Conservation (phyloP, 148 eudicot genomes). For the Hydrangea macrophylla region DNA sequence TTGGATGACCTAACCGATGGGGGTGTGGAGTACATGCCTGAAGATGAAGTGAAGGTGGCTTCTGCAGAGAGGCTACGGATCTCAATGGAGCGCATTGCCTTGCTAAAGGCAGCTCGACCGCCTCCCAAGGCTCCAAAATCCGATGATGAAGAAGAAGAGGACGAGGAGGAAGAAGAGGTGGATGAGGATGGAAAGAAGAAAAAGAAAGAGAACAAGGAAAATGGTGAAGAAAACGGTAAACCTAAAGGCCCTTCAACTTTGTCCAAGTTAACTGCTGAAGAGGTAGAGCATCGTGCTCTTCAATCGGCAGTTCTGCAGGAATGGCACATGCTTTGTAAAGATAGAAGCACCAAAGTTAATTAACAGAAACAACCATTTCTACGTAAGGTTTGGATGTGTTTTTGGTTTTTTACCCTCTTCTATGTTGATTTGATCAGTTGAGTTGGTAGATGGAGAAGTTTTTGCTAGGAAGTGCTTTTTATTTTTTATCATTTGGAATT, state of each 20-base stretch:
- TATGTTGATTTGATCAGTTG: not conserved
- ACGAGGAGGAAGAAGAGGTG: slow-evolving; percentile 20
- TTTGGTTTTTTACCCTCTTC: not conserved
- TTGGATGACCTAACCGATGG: slow-evolving; percentile 94
- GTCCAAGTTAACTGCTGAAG: slow-evolving; percentile 73
- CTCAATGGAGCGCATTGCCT: slow-evolving; percentile 88
- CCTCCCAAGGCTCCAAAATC: slow-evolving; percentile 49
- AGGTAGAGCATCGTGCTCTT: slow-evolving; percentile 91
- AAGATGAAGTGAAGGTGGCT: slow-evolving; percentile 86
- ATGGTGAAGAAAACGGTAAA: slow-evolving; percentile 37
- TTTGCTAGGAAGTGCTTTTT: too few species aligned
- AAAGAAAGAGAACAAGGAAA: slow-evolving; percentile 31
- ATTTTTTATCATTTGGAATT: not conserved
- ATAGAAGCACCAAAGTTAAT: slow-evolving; percentile 63
- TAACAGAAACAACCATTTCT: slow-evolving; percentile 14
- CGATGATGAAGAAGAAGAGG: slow-evolving; percentile 45
- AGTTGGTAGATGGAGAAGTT: too few species aligned
- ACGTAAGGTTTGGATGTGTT: slow-evolving; percentile 1
- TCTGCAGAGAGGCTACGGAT: slow-evolving; percentile 75
- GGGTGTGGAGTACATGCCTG: slow-evolving; percentile 90
- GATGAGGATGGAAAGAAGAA: slow-evolving; percentile 28
- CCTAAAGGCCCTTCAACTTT: slow-evolving; percentile 66
- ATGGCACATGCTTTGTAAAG: slow-evolving; percentile 86
- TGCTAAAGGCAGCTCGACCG: slow-evolving; percentile 83
- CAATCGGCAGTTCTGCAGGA: slow-evolving; percentile 83